Percentiles rank a stretch among this genome's conserved stretches.
Conservation (phyloP, 1,284 basidiomycete genomes). For the Ceratobasidium papillatum region DNA sequence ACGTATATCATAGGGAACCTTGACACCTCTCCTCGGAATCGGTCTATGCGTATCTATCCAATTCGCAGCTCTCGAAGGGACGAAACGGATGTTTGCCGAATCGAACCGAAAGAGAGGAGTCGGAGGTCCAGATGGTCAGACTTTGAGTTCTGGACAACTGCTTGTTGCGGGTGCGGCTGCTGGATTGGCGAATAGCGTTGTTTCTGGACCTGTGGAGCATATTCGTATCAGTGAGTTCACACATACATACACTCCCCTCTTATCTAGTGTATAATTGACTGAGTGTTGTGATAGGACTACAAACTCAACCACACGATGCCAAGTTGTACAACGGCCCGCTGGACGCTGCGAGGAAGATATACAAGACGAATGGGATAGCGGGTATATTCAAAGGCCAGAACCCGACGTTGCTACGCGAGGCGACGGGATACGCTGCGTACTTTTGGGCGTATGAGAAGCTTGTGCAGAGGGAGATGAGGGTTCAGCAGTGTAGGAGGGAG, state of each 20-base stretch:
- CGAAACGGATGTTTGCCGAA: conserved; percentile 82
- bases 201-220: conserved; percentile 96
- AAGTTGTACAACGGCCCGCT: conserved; percentile 83
- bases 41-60: conserved; percentile 97
- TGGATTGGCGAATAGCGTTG: conserved; percentile 89
- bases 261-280: not conserved
- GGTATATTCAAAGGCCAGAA: conserved; percentile 93
- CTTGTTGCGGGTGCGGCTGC: conserved; percentile 83
- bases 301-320: conserved; percentile 82
- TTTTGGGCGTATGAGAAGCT: conserved; percentile 95
- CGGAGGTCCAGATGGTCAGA: conserved; percentile 68
- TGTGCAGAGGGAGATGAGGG: conserved; percentile 82
- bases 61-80: conserved; percentile 90
- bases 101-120: conserved; percentile 64
- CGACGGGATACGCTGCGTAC: conserved; percentile 85
- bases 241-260: conserved; percentile 27
- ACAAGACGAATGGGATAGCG: conserved; percentile 72
- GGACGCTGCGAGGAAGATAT: conserved; percentile 87
- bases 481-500: conserved; percentile 73
- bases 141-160: conserved; percentile 71
- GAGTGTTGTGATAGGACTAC: conserved; percentile 65
- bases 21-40: conserved; percentile 93
- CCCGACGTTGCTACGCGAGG: conserved; percentile 90
- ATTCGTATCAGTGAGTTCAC: conserved; percentile 87
- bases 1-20: conserved; percentile 72